Evolutionary conservation across 345 rosid species (phyloP), one percentile per base, ranked within the genome.

Genomic region (Camelina hispida): DNA sequence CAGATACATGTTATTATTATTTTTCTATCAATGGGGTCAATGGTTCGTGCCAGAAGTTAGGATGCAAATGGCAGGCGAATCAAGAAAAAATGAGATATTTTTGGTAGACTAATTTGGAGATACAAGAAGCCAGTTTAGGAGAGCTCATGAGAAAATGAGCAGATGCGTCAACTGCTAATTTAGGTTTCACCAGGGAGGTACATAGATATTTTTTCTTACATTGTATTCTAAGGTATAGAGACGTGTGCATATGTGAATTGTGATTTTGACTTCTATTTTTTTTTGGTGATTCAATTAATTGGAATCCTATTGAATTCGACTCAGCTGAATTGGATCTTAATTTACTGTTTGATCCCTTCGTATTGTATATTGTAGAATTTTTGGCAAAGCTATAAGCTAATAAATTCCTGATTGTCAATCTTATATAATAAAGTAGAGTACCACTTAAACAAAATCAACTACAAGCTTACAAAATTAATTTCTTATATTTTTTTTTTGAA

Each of bases 291-390:
- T 69, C 22, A 44, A 8, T 51, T 28, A 68, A 61, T 62, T 62
- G 43, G 43, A 69, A 46, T 46, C 71, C 44, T 62, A 53, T 69
- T 76, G 65, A 62, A 44, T 54, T 69, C 35, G 54, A 3, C 54
- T 37, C 30, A 28, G 6, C 22, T 64, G 14, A 43, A 50, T 28
- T 62, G 47, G 32, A 37, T 65, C 68, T 52, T 43, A 28, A 48
- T 51, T 50, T 35, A 17, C 62, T 67, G 9, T 30, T 53, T 61
- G 74, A 30, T 44, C 70, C 60, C 38, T 60, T 68, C 38, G 37
- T 69, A n/a, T 43, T 76, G 69, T 68, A 76, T 14, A 68, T 28
- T 68, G 55, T 76, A 42, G 69, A 28, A 43, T 62, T 62, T 61
- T 53, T 69, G 58, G n/a, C 68, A 42, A 61, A 53, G 58, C 55